Percentiles rank a stretch among this genome's conserved stretches.
phyloP scores from a whole-genome alignment of 1,139 yeast species.

The Geotrichum candidum region DNA sequence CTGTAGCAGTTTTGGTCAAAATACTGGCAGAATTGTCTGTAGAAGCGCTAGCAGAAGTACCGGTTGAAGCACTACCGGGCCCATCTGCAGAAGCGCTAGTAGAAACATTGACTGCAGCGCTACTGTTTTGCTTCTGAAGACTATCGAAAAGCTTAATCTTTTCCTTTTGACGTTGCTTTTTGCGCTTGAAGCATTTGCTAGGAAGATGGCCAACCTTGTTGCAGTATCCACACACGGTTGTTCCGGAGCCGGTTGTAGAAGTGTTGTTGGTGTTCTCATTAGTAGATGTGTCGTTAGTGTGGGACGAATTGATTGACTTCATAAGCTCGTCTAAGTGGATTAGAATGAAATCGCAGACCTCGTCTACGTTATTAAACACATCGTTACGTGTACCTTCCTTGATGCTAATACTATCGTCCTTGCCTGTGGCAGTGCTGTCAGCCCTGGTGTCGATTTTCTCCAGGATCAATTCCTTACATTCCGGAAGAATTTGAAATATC shows the following conservation, averaged over 20 bases:
- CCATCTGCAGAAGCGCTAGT: not conserved
- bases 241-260: not conserved
- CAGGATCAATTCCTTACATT: conserved; percentile 12
- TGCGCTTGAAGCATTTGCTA: conserved; percentile 17
- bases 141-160: conserved; percentile 14
- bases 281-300: not conserved
- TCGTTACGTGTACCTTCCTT: not conserved
- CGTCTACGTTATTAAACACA: conserved; percentile 16
- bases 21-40: not conserved
- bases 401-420: not conserved
- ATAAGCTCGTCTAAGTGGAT: conserved; percentile 17
- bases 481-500: conserved; percentile 19
- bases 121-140: conserved; percentile 5
- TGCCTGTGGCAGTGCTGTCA: not conserved
- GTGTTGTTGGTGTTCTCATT: not conserved
- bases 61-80: not conserved
- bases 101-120: not conserved
- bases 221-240: conserved; percentile 13
- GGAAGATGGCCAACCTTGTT: conserved; percentile 14
- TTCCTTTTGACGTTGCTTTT: conserved; percentile 17
- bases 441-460: conserved; percentile 4
- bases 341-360: conserved; percentile 16
- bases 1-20: not conserved
- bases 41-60: not conserved
- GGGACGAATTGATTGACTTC: conserved; percentile 1